Base-by-base conservation (phyloP, 805 yeast genomes). In the Yarrowia keelungensis region DNA sequence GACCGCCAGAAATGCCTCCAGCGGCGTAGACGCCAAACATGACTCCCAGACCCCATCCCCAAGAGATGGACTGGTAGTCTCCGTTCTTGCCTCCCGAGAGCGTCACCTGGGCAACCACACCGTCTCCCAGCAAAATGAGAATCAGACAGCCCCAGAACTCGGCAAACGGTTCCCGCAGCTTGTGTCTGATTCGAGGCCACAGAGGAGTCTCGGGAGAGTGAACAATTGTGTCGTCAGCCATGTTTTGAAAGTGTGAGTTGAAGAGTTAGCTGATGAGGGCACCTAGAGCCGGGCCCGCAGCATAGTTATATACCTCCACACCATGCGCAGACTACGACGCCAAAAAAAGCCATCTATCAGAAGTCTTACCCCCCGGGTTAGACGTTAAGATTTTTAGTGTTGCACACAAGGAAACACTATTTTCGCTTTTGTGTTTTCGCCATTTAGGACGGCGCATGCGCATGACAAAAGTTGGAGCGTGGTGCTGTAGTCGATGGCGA, bases 1-100 rank as follows among this genome's bases (percentile, higher is more conserved):
- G 88, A n/a, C 85, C 88, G 73, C 87, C 87, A 46, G 87, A 84
- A 67, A 84, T 78, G 71, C 88, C 88, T 70, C 86, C 86, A 49
- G 86, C 80, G 8, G 80, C 77, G 67, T 80, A 78, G 72, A 83
- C 83, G 61, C 87, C 88, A 73, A 84, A 74, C 73, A 83, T 82
- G 46, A 83, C 86, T 0, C 85, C 87, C 45, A 83, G 77, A 54
- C 85, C 88, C 87, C 87, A 85, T n/a, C 82, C 79, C 47, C 84
- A 72, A 3, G 82, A 82, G 66, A 83, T 76, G 19, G 81, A 78
- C 56, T 80, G 80, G 69, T 79, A 81, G 62, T 78, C 78, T 72
- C 86, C 86, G 46, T 78, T 78, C 8, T 72, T 68, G 26, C 76
- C 79, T 2, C 74, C 76, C 11, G 84, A 82, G 5, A 82, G 69